Base-by-base conservation (phyloP, 2,329 filamentous ascomycete genomes). In the Colletotrichum lentis region DNA sequence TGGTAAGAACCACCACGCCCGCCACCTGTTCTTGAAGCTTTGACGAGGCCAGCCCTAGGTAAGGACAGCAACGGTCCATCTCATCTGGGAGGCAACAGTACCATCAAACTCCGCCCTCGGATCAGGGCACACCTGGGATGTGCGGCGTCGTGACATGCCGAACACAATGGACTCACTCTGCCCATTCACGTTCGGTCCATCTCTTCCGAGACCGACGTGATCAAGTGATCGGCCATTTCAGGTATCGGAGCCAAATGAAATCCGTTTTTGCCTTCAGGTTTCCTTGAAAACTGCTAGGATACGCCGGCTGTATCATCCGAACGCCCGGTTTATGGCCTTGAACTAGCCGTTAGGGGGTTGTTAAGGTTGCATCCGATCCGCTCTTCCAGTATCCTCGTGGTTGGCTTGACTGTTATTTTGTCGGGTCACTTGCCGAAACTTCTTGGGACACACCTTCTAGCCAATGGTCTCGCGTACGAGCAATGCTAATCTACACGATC, bases 151-250 rank as follows among this genome's bases (percentile, higher is more conserved):
- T 24, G 27, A 2, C 27, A n/a, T 35, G 24, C 10, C 8, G 16
- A 35, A 12, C 27, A 52, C 3, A 35, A n/a, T 20, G 18, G 31
- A n/a, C 49, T 52, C 47, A 31, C 8, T 52, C 2, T 4, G n/a
- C 16, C n/a, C 49, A 35, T 24, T 49, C 16, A n/a, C 27, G 10
- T 31, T 31, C 27, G 20, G 27, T n/a, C 18, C 18, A 3, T 31
- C 18, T 56, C 54, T 27, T 14, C 44, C 22, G 11, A 24, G 24
- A 24, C 20, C 20, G 31, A 27, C 22, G 5, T 44, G 39, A n/a
- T 44, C 54, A 56, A 56, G 39, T 56, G 39, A 44, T 31, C 54
- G 43, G 18, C 50, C 31, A 43, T n/a, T n/a, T 56, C 22, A n/a
- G 54, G 22, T 16, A 27, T 12, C 22, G 39, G 39, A 44, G 20